These are phyloP conservation scores for Amanita pallidorosea DNA, from an alignment of 768 basidiomycete species.

Conservation along the genomic window DNA sequence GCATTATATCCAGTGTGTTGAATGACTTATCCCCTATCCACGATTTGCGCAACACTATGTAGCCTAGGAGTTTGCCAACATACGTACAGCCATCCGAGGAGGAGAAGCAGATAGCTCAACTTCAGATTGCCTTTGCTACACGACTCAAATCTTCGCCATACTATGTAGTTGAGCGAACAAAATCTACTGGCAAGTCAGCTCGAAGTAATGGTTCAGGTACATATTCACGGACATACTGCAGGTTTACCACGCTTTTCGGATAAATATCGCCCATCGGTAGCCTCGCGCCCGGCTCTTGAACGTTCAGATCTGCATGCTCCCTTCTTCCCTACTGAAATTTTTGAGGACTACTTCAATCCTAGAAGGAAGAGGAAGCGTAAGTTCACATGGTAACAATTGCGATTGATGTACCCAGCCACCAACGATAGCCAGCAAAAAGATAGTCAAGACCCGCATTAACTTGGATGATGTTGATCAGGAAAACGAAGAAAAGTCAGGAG, in stretches of 20 bases:
- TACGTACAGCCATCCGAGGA: constrained; percentile 54
- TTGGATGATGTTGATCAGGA: constrained; percentile 59
- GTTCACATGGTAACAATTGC: background rate
- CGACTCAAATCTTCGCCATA: constrained; percentile 64
- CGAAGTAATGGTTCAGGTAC: background rate
- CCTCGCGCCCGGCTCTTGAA: constrained; percentile 56
- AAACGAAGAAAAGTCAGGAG: constrained; percentile 66
- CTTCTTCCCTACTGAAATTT: constrained; percentile 70
- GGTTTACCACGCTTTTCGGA: constrained; percentile 79
- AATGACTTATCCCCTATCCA: constrained; percentile 12
- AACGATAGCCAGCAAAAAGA: constrained; percentile 7
- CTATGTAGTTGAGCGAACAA: constrained; percentile 62
- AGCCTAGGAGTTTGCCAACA: constrained; percentile 63
- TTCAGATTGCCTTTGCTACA: constrained; percentile 56
- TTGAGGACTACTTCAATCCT: constrained; percentile 74
- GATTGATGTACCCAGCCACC: background rate
- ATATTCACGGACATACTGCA: constrained; percentile 15
- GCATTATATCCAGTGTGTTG: constrained; percentile 72
- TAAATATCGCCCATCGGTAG: constrained; percentile 58
- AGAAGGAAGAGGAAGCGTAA: constrained; percentile 50
- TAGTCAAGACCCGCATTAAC: constrained; percentile 35
- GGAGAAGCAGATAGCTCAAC: constrained; percentile 53
- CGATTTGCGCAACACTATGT: constrained; percentile 11
- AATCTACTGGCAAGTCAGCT: constrained; percentile 37
- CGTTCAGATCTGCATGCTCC: constrained; percentile 59